These are phyloP conservation scores for Coccomyxa sp. DNA, from an alignment of 139 green algal species.

Conservation along the genomic window DNA sequence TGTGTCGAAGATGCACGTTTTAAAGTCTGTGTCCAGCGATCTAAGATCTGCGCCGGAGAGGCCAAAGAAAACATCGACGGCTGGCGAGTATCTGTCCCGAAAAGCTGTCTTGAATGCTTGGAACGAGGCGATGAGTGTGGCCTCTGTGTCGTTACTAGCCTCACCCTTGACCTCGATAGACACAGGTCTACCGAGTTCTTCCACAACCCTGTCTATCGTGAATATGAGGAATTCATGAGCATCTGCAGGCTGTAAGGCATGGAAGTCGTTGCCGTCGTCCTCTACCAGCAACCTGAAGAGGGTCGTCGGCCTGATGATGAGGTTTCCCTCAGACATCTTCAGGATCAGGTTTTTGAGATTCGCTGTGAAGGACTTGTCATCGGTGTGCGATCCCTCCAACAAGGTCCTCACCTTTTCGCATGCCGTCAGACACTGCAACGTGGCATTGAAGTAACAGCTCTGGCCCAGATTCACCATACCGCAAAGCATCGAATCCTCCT, in stretches of 20 bases:
- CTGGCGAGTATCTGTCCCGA: neutral
- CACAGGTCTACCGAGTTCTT: neutral
- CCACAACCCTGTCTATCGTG: neutral
- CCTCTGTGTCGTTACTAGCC: neutral
- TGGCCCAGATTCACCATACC: neutral
- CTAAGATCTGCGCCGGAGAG: neutral
- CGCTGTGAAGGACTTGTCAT: neutral
- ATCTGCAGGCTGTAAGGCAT: neutral
- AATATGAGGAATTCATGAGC: neutral
- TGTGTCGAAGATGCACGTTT: neutral
- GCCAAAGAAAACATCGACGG: neutral
- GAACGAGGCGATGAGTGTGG: neutral
- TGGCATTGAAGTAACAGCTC: conserved; percentile 1
- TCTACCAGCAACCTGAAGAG: neutral
- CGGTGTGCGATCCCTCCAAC: neutral
- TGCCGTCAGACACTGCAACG: neutral
- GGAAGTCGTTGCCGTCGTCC: neutral
- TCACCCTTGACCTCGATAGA: neutral
- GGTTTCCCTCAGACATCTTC: neutral
- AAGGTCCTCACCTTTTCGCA: neutral
- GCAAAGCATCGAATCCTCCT: neutral
- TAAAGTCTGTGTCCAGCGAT: neutral
- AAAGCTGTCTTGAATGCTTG: neutral
- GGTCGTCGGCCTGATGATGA: neutral
- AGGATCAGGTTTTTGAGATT: neutral